phyloP scores from a whole-genome alignment of 192 early-diverging fungal genomes.

The Coemansia aciculifera region DNA sequence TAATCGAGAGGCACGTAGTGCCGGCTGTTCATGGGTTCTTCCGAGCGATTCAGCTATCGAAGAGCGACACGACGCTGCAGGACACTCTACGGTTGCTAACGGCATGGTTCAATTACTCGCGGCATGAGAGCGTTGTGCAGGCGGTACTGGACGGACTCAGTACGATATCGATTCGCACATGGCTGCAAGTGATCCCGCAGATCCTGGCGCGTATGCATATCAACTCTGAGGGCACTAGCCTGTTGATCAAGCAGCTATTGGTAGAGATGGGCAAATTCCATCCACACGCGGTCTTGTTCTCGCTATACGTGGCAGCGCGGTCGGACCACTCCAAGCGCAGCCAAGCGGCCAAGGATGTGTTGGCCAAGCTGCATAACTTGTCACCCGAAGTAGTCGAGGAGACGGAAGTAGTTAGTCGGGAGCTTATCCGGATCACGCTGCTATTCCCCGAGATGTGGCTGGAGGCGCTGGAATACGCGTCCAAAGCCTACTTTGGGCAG shows the following conservation, averaged over 20 bases:
- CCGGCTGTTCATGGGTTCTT: slow-evolving; percentile 93
- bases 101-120: slow-evolving; percentile 94
- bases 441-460: slow-evolving; percentile 97
- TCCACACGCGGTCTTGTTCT: slow-evolving; percentile 94
- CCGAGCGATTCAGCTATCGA: slow-evolving; percentile 87
- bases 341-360: slow-evolving; percentile 76
- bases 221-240: slow-evolving; percentile 69
- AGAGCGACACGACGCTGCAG: slow-evolving; percentile 80
- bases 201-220: slow-evolving; percentile 92
- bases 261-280: slow-evolving; percentile 90
- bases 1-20: slow-evolving; percentile 59
- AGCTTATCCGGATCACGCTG: slow-evolving; percentile 92
- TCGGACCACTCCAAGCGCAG: slow-evolving; percentile 69
- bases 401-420: slow-evolving; percentile 89
- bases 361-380: slow-evolving; percentile 87
- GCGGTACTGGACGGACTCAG: slow-evolving; percentile 82
- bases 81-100: slow-evolving; percentile 92
- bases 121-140: slow-evolving; percentile 78
- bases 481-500: slow-evolving; percentile 72
- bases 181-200: slow-evolving; percentile 98
- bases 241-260: slow-evolving; percentile 85
- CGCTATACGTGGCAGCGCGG: slow-evolving; percentile 91
- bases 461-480: slow-evolving; percentile 87
- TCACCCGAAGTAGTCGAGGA: slow-evolving; percentile 79
- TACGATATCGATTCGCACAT: slow-evolving; percentile 84